Evolutionary conservation across 257 asterid species (phyloP), one percentile per base, ranked within the genome.

Genomic region (Capsicum baccatum): DNA sequence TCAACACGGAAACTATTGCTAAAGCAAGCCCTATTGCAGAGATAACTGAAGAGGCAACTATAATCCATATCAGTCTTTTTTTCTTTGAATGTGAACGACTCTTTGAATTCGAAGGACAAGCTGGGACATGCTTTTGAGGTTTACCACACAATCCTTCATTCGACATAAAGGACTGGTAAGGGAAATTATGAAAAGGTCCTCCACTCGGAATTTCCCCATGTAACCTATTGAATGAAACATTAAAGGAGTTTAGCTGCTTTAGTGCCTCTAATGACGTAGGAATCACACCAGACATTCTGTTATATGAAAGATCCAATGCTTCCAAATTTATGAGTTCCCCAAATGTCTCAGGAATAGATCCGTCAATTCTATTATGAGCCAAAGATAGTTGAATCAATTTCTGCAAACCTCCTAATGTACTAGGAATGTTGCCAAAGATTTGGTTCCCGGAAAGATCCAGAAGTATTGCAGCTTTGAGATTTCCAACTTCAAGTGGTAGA

Each of bases 371-470:
- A 50, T 90, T 90, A 6, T 71, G 54, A 12, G 91, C 89, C 26
- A 90, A 73, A 19, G 90, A 87, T 2, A 90, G 67, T 58, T 60
- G 66, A 47, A 21, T 44, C 87, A 89, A 9, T 44, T 64, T 58
- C 15, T 52, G 60, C 60, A 87, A 66, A 8, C 80, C 52, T n/a
- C 76, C 89, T 19, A 90, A 35, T 3, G 88, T 71, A 42, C 39
- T 70, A 6, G 93, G 92, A 48, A 89, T 56, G 17, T 21, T 68
- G 35, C 91, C 87, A 5, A 89, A 85, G 11, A 90, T 26, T 57
- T 86, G 59, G 80, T 90, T 90, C 69, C 12, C 13, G 0, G 93
- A 89, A 35, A 90, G 68, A 73, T 89, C 85, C 13, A 90, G 13
- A 0, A 47, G 10, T 15, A 80, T 79, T 42, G 71, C 12, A 7